A percentile compares a stretch with the other conserved stretches of the same genome.
These are phyloP conservation scores for Zangia roseola DNA, from an alignment of 768 basidiomycete genomes.

Conservation along the genomic window DNA sequence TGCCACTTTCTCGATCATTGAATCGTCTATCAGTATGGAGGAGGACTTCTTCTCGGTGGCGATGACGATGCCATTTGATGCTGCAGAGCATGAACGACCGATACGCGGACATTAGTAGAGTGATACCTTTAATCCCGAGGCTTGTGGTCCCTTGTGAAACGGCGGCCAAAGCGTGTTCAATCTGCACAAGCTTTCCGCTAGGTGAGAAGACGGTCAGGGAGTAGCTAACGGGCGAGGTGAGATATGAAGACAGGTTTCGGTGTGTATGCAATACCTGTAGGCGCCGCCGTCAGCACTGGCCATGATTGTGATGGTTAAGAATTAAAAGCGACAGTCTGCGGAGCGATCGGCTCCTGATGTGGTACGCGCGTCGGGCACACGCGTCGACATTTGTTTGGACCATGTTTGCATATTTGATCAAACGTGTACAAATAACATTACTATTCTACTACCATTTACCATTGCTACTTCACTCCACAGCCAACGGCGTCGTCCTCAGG, in stretches of 20 bases:
- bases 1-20: conserved; percentile 96
- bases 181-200: conserved; percentile 98
- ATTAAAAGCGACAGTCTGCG: conserved; percentile 22
- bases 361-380: conserved; percentile 30
- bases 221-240: conserved; percentile 57
- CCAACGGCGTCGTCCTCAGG: conserved; percentile 74
- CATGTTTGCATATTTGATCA: conserved; percentile 19
- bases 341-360: conserved; percentile 14
- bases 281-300: conserved; percentile 81
- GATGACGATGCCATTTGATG: conserved; percentile 98
- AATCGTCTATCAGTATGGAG: conserved; percentile 96
- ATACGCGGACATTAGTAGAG: conserved; percentile 26
- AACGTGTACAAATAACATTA: conserved; percentile 21
- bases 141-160: conserved; percentile 95
- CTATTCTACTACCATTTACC: background rate
- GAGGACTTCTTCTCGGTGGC: conserved; percentile 99
- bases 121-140: conserved; percentile 93
- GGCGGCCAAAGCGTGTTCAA: conserved; percentile 98
- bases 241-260: conserved; percentile 17
- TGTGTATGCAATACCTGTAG: conserved; percentile 52
- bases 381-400: conserved; percentile 25
- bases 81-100: conserved; percentile 42
- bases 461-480: conserved; percentile 16
- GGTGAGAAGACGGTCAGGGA: conserved; percentile 99
- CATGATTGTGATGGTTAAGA: conserved; percentile 43